phyloP scores from a whole-genome alignment of 2,329 filamentous ascomycete species.

The Exophiala lecanii-corni region DNA sequence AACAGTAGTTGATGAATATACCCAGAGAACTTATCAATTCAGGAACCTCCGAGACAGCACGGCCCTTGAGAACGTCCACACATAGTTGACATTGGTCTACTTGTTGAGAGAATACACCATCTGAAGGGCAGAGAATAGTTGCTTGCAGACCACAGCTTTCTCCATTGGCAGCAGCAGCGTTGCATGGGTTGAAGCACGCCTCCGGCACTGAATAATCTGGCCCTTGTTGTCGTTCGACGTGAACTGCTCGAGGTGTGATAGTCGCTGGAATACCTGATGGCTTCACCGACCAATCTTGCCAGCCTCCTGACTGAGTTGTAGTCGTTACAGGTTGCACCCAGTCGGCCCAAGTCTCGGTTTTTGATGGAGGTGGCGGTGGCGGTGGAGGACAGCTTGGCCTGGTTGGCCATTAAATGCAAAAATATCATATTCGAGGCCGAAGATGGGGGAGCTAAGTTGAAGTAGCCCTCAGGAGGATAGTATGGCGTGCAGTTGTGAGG shows the following conservation, averaged over 20 bases:
- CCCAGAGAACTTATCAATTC: background rate
- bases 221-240: background rate
- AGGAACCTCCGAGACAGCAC: background rate
- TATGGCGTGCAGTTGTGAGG: slow-evolving; percentile 1
- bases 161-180: background rate
- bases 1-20: background rate
- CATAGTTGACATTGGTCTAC: background rate
- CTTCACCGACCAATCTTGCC: slow-evolving; percentile 1
- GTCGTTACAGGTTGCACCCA: background rate
- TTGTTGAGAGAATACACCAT: slow-evolving; percentile 1
- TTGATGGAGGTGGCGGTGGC: background rate
- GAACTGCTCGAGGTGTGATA: background rate
- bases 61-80: background rate
- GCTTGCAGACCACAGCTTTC: slow-evolving; percentile 2
- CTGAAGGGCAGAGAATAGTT: background rate
- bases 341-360: background rate
- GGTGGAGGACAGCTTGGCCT: slow-evolving; percentile 3
- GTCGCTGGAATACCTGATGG: background rate
- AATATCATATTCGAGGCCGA: slow-evolving; percentile 4
- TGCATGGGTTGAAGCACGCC: background rate
- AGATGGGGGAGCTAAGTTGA: slow-evolving; percentile 1
- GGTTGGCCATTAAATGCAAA: slow-evolving; percentile 8
- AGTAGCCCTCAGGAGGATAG: background rate
- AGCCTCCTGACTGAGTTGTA: background rate
- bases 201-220: background rate